These are phyloP conservation scores for Exophiala lecanii-corni DNA, from an alignment of 2,329 filamentous ascomycete species.

Conservation along the genomic window DNA sequence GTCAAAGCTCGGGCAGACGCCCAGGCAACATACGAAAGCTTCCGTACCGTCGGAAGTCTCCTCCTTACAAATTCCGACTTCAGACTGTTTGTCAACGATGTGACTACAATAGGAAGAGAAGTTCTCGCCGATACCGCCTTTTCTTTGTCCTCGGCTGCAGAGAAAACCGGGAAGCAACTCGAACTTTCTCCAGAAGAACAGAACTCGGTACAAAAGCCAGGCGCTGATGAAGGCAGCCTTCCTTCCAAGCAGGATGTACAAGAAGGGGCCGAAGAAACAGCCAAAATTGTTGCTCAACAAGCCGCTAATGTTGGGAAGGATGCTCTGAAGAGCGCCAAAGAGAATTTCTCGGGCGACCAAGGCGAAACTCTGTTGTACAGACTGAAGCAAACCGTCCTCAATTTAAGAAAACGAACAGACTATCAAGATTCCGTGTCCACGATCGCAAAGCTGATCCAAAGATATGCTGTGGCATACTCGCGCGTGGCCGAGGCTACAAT, in stretches of 20 bases:
- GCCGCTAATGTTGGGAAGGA: conserved; percentile 45
- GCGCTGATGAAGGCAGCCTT: conserved; percentile 41
- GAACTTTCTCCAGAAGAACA: conserved; percentile 62
- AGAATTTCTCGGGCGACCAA: conserved; percentile 69
- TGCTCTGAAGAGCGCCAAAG: conserved; percentile 64
- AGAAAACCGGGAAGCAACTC: conserved; percentile 67
- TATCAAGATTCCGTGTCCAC: conserved; percentile 84
- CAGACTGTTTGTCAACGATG: conserved; percentile 74
- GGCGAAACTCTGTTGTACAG: conserved; percentile 68
- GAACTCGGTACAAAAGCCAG: conserved; percentile 47
- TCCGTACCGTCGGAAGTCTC: conserved; percentile 78
- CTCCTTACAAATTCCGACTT: conserved; percentile 88
- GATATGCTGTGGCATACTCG: conserved; percentile 74
- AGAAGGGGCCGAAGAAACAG: conserved; percentile 52
- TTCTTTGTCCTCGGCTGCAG: conserved; percentile 69
- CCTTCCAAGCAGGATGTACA: conserved; percentile 61
- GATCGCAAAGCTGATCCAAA: conserved; percentile 67
- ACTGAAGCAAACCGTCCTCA: conserved; percentile 69
- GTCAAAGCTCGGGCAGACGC: conserved; percentile 67
- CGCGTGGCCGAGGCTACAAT: conserved; percentile 64
- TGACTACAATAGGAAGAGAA: conserved; percentile 72
- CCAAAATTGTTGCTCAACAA: conserved; percentile 35
- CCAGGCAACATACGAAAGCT: conserved; percentile 70
- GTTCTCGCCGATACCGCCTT: conserved; percentile 84
- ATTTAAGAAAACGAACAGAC: conserved; percentile 69